Base-by-base conservation (phyloP, 371 early-diverging fungal genomes). In the Apophysomyces trapeziformis region DNA sequence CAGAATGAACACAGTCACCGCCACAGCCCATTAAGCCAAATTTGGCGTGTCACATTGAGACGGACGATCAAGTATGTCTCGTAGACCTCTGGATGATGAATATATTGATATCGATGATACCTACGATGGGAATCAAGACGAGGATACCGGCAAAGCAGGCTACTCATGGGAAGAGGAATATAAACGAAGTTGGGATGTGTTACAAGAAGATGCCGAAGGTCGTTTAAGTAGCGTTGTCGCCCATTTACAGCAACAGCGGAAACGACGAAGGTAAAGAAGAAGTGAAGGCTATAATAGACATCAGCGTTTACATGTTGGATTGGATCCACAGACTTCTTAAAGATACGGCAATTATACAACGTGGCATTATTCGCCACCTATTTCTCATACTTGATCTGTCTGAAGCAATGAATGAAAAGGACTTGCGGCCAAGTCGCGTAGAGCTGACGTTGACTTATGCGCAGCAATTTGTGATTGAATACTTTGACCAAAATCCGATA, bases 91-190 rank as follows among this genome's bases (percentile, higher is more conserved):
- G 35, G 83, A 82, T 47, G 84, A 85, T 11, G 82, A 82, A 56
- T 81, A 78, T 43, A 80, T 85, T 41, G 84, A 85, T 60, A 70
- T 85, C 41, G 85, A 85, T 60, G 85, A 85, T 60, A 79, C 82
- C 9, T 73, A 74, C 45, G 83, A 80, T 41, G 71, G 58, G 18
- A 71, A 75, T 38, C 78, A 80, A 37, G 80, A 83, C 21, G 83
- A 82, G 18, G 79, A 77, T 56, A 59, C 71, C 9, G 82, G 77
- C 56, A 82, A 77, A 45, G 77, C 67, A 13, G 92, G 90, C 6
- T 95, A 95, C 65, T 83, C 95, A 45, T 98, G 98, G 98, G 96
- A 97, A 77, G 94, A 91, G 70, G 94, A 93, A 68, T 98, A 96
- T 85, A 96, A 96, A 74, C 89, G 97, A 57, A 90, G 90, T 73